Conservation (phyloP, 106 monocot genomes). For the Hemerocallis citrina region DNA sequence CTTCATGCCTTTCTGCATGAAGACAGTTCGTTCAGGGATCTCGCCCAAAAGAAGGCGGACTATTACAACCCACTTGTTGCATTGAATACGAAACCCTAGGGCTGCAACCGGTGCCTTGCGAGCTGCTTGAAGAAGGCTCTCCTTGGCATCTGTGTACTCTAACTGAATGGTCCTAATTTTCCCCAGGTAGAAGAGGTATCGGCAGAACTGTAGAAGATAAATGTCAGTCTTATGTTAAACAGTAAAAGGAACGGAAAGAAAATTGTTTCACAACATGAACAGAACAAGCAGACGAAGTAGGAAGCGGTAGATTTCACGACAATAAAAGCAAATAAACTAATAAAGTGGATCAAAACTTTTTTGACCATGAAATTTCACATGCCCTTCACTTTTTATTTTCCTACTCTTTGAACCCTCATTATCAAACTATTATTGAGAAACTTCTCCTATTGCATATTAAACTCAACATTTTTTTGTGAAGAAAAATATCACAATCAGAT, state of each 20-base stretch:
- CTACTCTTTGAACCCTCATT: no score
- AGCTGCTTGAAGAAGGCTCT: conserved; percentile 56
- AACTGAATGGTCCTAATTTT: conserved; percentile 62
- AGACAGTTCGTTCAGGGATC: conserved; percentile 60
- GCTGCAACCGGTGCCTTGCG: conserved; percentile 50
- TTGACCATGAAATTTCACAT: no score
- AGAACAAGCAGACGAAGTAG: no score
- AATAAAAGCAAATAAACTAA: not conserved
- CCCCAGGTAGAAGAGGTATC: conserved; percentile 60
- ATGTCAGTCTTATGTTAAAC: no score
- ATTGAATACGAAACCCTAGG: conserved; percentile 45
- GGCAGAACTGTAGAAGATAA: conserved; percentile 53
- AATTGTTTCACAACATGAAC: no score
- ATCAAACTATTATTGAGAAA: no score
- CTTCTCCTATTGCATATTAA: no score
- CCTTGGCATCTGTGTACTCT: conserved; percentile 66
- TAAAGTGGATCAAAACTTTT: no score
- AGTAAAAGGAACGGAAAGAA: conserved; percentile 25
- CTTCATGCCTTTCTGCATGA: conserved; percentile 71
- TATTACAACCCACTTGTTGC: conserved; percentile 55
- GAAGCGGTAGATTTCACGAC: not conserved
- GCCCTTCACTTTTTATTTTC: no score
- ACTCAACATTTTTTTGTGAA: no score
- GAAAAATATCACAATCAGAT: no score
- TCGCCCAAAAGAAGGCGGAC: conserved; percentile 60